Evolutionary conservation across 805 yeast species (phyloP).

Genomic region (Brettanomyces naardenensis): DNA sequence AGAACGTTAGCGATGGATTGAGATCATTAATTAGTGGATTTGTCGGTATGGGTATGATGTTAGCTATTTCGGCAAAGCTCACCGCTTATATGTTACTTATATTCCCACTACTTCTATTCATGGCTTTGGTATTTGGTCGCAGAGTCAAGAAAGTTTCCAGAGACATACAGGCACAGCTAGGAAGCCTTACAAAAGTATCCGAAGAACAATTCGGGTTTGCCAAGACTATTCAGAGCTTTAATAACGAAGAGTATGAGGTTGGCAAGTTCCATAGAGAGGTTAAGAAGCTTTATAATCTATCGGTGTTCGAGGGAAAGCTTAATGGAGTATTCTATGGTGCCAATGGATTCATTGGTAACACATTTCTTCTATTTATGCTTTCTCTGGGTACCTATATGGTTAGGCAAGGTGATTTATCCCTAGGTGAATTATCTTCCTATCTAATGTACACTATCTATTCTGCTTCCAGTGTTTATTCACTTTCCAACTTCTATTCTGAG

Average conservation of each 20-base stretch:
- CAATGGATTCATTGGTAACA: constrained; percentile 80
- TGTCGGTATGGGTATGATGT: constrained; percentile 90
- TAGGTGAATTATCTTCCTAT: constrained; percentile 87
- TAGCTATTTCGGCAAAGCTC: constrained; percentile 72
- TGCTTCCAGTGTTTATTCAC: constrained; percentile 85
- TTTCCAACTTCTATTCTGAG: constrained; percentile 87
- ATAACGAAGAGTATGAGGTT: constrained; percentile 75
- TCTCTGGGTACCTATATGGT: constrained; percentile 81
- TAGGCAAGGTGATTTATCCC: constrained; percentile 60
- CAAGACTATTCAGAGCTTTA: constrained; percentile 83
- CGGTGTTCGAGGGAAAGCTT: constrained; percentile 71
- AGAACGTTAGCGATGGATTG: constrained; percentile 87
- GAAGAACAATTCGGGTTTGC: constrained; percentile 87
- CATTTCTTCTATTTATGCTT: constrained; percentile 67
- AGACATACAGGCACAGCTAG: constrained; percentile 75
- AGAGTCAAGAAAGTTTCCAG: constrained; percentile 67
- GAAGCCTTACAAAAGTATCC: constrained; percentile 78
- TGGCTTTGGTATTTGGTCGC: constrained; percentile 78
- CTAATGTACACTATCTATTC: constrained; percentile 94
- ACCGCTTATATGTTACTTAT: constrained; percentile 74
- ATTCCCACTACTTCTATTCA: constrained; percentile 75
- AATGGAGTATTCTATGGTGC: constrained; percentile 71
- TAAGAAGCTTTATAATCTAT: constrained; percentile 53
- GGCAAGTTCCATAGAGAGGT: constrained; percentile 68
- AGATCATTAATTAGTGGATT: constrained; percentile 74